Evolutionary conservation across 257 asterid species (phyloP), one percentile per base, ranked within the genome.

Genomic region (Nicotiana tabacum): DNA sequence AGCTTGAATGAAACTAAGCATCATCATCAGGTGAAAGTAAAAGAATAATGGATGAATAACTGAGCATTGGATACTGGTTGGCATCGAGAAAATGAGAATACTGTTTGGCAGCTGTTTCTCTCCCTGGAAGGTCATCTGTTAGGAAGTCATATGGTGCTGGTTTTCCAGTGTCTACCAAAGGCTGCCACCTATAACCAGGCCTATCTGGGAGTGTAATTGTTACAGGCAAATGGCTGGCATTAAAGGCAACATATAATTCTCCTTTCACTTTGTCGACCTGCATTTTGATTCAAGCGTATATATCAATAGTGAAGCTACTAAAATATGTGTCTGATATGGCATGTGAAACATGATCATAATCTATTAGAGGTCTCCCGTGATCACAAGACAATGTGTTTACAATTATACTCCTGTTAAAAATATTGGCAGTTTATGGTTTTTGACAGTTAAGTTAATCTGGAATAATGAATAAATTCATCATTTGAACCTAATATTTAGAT

Each of bases 131-230:
- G 85, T 91, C 97, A 55, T 83, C 86, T 2, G 91, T 55, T 32
- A 96, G 89, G 83, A 92, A 93, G 88, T 96, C 99, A 12, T 85
- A 92, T 1, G 98, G 99, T 27, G 98, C 88, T 29, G 91, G 86
- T 90, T 96, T 96, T 85, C 90, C 93, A 0, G 99, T 94, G 85
- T 96, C 99, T 77, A 91, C 99, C 86, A 96, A 83, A 6, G 93
- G 97, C 85, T 88, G 91, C 99, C 99, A 96, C 85, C 87, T 83
- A 87, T 90, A 90, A 77, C 98, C 97, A 12, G 92, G 91, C 21
- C 96, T 93, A 61, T 91, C 95, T 1, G 99, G 99, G 82, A 96
- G 88, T 3, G 90, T 83, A 18, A 90, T 87, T 2, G 89, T 87
- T 30, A 89, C 98, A 5, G 93, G 91, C 61, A 93, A 83, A 78